Evolutionary conservation across 495 filamentous ascomycete species (phyloP), one percentile per base, ranked within the genome.

Genomic region (Astrothelium subdiscretum): DNA sequence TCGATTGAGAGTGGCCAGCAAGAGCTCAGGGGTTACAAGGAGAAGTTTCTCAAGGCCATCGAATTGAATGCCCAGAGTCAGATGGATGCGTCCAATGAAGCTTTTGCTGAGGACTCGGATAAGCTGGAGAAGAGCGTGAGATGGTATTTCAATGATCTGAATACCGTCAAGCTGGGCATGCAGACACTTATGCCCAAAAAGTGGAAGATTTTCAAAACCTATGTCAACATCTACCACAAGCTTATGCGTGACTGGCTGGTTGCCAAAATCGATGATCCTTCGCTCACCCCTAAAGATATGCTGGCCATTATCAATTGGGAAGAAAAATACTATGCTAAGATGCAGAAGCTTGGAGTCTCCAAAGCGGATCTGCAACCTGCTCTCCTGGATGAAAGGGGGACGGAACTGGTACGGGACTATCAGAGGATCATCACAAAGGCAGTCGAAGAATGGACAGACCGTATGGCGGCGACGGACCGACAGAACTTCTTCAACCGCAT

Each of bases 61-160:
- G 80, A 88, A 66, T 76, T 87, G 52, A 82, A 83, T 63, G 88
- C 86, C 2, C 80, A 87, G 65, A 80, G 78, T 29, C 85, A 94
- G 66, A 90, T 97, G 54, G 83, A 84, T n/a, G 80, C 82, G 59
- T 83, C 82, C 48, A 85, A 86, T 63, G 80, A 88, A 51, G 79
- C 84, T 32, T 97, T 99, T 71, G 70, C 91, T 38, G 85, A 81
- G 13, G 89, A 97, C 67, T 88, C 95, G 0, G 83, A 88, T n/a
- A 81, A 76, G 66, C 76, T 99, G 44, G 88, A 92, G 52, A 94
- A 96, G 76, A 83, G 79, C 66, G 78, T 96, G 73, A 83, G 83
- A 62, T 99, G 95, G 94, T 97, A 85, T 74, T 99, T 97, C 80
- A 95, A 96, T 73, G 92, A 99, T 69, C 82, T 99, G 0, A 92